These are phyloP conservation scores for Umbilicus rupestris DNA, from an alignment of 164 flowering plant species.

Conservation along the genomic window DNA sequence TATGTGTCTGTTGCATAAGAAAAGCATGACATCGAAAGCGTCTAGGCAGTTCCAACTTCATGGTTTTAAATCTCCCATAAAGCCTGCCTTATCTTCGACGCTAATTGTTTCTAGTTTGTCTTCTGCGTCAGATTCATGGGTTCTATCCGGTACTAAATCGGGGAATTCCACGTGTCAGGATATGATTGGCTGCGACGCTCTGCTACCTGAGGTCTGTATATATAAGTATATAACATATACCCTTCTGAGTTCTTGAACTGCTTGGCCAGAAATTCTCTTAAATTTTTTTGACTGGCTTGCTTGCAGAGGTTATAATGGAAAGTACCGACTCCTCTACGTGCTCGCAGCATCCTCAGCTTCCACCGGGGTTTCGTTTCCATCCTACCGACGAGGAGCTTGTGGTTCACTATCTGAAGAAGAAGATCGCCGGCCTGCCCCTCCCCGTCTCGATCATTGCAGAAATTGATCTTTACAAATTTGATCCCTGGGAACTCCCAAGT, in stretches of 20 bases:
- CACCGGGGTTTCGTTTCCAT: conserved; percentile 67
- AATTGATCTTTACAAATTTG: conserved; percentile 50
- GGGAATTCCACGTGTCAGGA: background rate
- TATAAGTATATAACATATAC: no score
- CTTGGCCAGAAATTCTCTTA: background rate
- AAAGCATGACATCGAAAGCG: conserved; percentile 37
- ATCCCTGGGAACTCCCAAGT: conserved; percentile 65
- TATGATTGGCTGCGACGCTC: background rate
- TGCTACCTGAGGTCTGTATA: conserved; percentile 5
- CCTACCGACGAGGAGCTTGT: conserved; percentile 68
- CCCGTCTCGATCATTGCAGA: conserved; percentile 51
- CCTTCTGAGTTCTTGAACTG: conserved; percentile 4
- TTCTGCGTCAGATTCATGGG: conserved; percentile 1
- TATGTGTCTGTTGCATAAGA: conserved; percentile 19
- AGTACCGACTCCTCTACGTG: conserved; percentile 39
- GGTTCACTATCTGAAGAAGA: conserved; percentile 49
- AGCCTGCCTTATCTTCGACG: conserved; percentile 5
- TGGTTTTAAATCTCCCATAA: conserved; percentile 8
- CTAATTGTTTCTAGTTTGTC: conserved; percentile 11
- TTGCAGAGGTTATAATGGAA: conserved; percentile 26
- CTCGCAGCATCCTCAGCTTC: conserved; percentile 38
- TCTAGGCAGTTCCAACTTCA: conserved; percentile 23
- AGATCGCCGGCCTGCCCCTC: conserved; percentile 31
- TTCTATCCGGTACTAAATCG: conserved; percentile 8
- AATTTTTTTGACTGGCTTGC: background rate